phyloP scores from a whole-genome alignment of 305 asterid species.

The Caryopteris hybrid region DNA sequence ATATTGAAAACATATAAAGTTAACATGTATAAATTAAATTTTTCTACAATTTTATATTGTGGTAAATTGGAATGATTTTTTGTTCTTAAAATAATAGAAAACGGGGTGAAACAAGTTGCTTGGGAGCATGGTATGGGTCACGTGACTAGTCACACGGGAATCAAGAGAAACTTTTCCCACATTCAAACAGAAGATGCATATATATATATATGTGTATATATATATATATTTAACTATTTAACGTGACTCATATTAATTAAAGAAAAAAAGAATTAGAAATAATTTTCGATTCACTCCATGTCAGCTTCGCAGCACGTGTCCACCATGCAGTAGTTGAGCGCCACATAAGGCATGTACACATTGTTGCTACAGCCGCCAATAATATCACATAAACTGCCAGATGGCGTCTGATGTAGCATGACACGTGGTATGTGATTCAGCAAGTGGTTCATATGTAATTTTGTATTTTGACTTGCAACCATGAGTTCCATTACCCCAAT shows the following conservation, averaged over 20 bases:
- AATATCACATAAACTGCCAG: neutral
- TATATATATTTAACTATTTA: no score
- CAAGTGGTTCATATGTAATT: neutral
- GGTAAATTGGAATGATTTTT: neutral
- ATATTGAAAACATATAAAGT: no score
- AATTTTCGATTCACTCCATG: neutral
- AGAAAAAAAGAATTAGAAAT: neutral
- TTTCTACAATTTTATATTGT: no score
- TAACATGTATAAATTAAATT: no score
- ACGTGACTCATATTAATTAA: neutral
- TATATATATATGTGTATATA: no score
- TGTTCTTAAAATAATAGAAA: no score
- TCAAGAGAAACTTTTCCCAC: neutral
- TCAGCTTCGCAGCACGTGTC: conserved; percentile 16
- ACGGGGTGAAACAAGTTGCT: neutral
- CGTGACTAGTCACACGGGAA: conserved; percentile 18
- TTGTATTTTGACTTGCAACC: no score
- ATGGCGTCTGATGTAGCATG: neutral
- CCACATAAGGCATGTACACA: neutral
- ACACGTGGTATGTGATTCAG: neutral
- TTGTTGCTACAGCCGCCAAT: neutral
- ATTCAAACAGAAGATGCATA: neutral
- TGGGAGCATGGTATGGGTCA: neutral
- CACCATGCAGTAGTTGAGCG: conserved; percentile 5
- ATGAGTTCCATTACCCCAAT: no score